Percentiles rank a stretch among this genome's conserved stretches.
These are phyloP conservation scores for Debaryomyces subglobosus DNA, from an alignment of 1,139 yeast genomes.

Conservation along the genomic window DNA sequence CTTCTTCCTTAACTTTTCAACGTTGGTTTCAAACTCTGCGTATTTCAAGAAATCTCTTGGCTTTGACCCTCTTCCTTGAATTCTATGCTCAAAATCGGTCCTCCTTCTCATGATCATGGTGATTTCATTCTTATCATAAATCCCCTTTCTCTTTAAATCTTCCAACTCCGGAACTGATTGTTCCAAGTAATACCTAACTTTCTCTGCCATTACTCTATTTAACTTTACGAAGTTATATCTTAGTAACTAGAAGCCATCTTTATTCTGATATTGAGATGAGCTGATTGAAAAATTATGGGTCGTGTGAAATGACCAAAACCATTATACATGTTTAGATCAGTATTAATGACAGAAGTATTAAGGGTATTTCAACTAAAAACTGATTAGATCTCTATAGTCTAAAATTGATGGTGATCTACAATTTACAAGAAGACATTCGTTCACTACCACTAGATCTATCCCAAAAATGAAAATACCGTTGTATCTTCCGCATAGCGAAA, in stretches of 20 bases:
- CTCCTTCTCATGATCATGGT: constrained; percentile 87
- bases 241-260: background rate
- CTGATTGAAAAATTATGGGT: constrained; percentile 12
- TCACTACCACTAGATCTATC: too few species aligned
- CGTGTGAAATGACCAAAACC: constrained; percentile 6
- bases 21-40: constrained; percentile 77
- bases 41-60: constrained; percentile 79
- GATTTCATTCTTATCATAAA: constrained; percentile 80
- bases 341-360: background rate
- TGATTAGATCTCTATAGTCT: too few species aligned
- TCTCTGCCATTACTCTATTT: constrained; percentile 58
- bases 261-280: constrained; percentile 16
- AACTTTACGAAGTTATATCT: background rate
- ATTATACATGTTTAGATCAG: background rate
- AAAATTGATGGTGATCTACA: too few species aligned
- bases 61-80: constrained; percentile 81
- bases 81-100: constrained; percentile 93
- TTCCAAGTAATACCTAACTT: constrained; percentile 75
- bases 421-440: too few species aligned
- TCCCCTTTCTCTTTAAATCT: constrained; percentile 78
- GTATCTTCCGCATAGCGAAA: background rate
- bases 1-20: constrained; percentile 77
- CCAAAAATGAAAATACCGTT: too few species aligned
- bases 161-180: constrained; percentile 91
- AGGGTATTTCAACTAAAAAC: background rate